Percentiles rank a stretch among this genome's conserved stretches.
phyloP scores from a whole-genome alignment of 768 basidiomycete genomes.

The Favolaschia claudopus region DNA sequence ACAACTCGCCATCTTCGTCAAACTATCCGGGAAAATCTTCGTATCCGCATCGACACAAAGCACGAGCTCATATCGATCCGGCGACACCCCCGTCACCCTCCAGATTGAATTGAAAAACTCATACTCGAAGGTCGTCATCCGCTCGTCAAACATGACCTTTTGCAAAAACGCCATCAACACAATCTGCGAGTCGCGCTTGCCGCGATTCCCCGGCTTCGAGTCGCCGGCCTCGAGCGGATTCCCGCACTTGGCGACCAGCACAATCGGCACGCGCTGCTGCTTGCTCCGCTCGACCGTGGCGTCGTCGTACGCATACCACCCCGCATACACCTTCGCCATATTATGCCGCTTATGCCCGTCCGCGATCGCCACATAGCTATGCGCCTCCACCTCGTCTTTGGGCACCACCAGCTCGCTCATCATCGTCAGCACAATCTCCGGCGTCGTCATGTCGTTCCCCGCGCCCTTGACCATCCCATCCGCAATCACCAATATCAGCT shows the following conservation, averaged over 20 bases:
- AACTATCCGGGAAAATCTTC: slow-evolving; percentile 98
- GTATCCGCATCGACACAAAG: slow-evolving; percentile 98
- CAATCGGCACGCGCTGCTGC: slow-evolving; percentile 96
- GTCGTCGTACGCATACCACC: slow-evolving; percentile 95
- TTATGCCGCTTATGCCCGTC: slow-evolving; percentile 99
- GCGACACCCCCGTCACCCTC: slow-evolving; percentile 93
- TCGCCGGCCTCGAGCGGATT: slow-evolving; percentile 91
- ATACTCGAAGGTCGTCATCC: slow-evolving; percentile 99
- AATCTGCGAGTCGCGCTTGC: slow-evolving; percentile 98
- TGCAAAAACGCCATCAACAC: slow-evolving; percentile 98
- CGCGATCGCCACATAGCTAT: slow-evolving; percentile 98
- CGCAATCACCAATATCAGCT: slow-evolving; percentile 92
- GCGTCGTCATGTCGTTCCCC: slow-evolving; percentile 88
- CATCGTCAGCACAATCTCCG: slow-evolving; percentile 94
- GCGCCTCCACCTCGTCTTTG: slow-evolving; percentile 85
- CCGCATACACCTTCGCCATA: slow-evolving; percentile 98
- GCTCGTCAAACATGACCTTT: slow-evolving; percentile 99
- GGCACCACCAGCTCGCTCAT: slow-evolving; percentile 93
- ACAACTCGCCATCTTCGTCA: slow-evolving; percentile 94
- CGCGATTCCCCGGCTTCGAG: slow-evolving; percentile 95
- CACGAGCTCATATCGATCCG: slow-evolving; percentile 94
- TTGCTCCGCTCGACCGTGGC: slow-evolving; percentile 88
- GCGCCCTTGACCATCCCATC: slow-evolving; percentile 99
- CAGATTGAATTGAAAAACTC: slow-evolving; percentile 99
- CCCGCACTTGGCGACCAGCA: slow-evolving; percentile 94